phyloP scores from a whole-genome alignment of 164 flowering plant genomes.

The Cinnamomum chago region DNA sequence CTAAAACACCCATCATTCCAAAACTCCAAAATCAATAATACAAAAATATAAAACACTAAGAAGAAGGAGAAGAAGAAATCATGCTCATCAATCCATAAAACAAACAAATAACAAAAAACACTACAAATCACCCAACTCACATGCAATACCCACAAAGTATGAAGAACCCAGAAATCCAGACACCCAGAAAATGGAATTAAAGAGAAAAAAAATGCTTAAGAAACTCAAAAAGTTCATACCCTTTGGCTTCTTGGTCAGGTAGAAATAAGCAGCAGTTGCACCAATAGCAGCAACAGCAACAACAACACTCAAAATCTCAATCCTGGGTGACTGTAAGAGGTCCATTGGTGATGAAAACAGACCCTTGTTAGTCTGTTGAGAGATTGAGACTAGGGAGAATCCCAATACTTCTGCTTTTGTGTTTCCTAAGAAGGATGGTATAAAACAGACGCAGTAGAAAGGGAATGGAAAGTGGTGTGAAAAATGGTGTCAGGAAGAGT shows the following conservation, averaged over 20 bases:
- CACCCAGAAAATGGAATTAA: neutral
- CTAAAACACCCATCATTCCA: no score
- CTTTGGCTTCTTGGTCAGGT: neutral
- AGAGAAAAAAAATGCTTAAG: neutral
- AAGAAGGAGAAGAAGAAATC: no score
- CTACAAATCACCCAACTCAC: no score
- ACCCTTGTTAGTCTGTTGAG: neutral
- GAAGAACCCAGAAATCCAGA: neutral
- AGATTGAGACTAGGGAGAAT: neutral
- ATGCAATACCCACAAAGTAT: neutral
- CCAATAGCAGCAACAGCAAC: neutral
- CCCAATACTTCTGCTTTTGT: no score
- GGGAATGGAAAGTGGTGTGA: no score
- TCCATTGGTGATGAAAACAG: neutral
- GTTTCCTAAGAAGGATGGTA: no score
- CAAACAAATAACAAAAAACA: no score
- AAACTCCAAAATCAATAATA: no score
- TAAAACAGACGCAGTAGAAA: no score
- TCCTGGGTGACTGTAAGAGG: neutral
- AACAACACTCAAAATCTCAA: neutral
- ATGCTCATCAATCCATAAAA: no score
- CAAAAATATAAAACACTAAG: no score
- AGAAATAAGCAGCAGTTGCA: neutral
- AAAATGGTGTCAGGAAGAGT: no score
- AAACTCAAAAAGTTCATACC: neutral